These are phyloP conservation scores for Populus nigra DNA, from an alignment of 345 rosid species.

Conservation along the genomic window DNA sequence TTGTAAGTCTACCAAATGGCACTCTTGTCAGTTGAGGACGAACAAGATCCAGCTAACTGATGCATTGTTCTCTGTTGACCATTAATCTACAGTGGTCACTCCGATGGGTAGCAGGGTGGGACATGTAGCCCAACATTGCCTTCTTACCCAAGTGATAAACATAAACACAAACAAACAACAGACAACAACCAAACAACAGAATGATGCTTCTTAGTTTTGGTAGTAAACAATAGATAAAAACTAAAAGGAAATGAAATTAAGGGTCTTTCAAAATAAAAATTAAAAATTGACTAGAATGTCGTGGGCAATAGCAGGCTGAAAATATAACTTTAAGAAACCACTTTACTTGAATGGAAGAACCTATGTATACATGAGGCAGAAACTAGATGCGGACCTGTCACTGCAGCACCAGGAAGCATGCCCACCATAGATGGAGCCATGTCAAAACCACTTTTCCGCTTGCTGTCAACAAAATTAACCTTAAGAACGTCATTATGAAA, in stretches of 20 bases:
- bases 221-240: conserved; percentile 21
- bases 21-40: conserved; percentile 27
- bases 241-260: neutral
- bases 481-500: neutral
- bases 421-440: conserved; percentile 21
- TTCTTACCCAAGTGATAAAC: conserved; percentile 32
- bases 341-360: neutral
- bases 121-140: conserved; percentile 35
- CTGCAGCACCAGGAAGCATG: conserved; percentile 16
- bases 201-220: conserved; percentile 27
- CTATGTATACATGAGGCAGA: neutral
- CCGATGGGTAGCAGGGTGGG: conserved; percentile 26
- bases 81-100: conserved; percentile 21
- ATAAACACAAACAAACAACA: conserved; percentile 32
- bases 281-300: neutral
- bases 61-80: conserved; percentile 22
- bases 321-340: neutral
- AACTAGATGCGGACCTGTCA: conserved; percentile 19
- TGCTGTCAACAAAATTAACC: conserved; percentile 15
- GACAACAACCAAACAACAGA: conserved; percentile 33
- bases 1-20: conserved; percentile 31
- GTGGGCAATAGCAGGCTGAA: conserved; percentile 1
- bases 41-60: conserved; percentile 26
- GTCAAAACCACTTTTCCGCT: conserved; percentile 33
- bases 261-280: neutral